Percentiles rank a stretch among this genome's conserved stretches.
Evolutionary conservation across 2,329 filamentous ascomycete species (phyloP).

Genomic region (Penicillium sp.): DNA sequence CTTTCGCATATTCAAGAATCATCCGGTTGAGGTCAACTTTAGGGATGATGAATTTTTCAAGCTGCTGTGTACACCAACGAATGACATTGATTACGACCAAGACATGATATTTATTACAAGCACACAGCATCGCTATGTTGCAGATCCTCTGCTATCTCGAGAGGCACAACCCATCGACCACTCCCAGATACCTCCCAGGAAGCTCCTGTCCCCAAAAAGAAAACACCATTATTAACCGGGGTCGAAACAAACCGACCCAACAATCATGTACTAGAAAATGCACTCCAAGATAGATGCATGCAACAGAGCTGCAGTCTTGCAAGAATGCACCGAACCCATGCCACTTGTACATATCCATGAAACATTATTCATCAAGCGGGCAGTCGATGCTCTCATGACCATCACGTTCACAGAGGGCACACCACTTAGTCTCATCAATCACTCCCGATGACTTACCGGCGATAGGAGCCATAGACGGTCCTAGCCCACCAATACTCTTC

Average conservation of each 20-base stretch:
- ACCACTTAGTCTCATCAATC: constrained; percentile 88
- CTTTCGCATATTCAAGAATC: background rate
- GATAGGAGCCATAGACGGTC: constrained; percentile 58
- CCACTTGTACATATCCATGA: constrained; percentile 12
- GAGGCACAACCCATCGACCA: background rate
- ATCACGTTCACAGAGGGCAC: constrained; percentile 91
- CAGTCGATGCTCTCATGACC: constrained; percentile 96
- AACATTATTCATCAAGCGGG: constrained; percentile 72
- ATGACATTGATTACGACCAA: background rate
- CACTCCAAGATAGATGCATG: constrained; percentile 4
- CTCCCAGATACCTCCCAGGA: background rate
- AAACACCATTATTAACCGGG: constrained; percentile 4
- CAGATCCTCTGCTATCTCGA: background rate
- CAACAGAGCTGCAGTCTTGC: constrained; percentile 10
- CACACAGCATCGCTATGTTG: background rate
- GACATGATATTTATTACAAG: constrained; percentile 4
- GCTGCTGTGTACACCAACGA: background rate
- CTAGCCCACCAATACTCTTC: constrained; percentile 41
- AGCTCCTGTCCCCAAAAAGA: background rate
- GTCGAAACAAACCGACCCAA: constrained; percentile 5
- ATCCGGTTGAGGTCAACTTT: background rate
- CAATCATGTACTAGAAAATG: constrained; percentile 29
- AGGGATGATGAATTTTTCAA: background rate
- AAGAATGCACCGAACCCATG: constrained; percentile 1
- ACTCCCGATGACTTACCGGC: constrained; percentile 76